phyloP scores from a whole-genome alignment of 2,329 filamentous ascomycete genomes.

The Lecanicillium sp. region DNA sequence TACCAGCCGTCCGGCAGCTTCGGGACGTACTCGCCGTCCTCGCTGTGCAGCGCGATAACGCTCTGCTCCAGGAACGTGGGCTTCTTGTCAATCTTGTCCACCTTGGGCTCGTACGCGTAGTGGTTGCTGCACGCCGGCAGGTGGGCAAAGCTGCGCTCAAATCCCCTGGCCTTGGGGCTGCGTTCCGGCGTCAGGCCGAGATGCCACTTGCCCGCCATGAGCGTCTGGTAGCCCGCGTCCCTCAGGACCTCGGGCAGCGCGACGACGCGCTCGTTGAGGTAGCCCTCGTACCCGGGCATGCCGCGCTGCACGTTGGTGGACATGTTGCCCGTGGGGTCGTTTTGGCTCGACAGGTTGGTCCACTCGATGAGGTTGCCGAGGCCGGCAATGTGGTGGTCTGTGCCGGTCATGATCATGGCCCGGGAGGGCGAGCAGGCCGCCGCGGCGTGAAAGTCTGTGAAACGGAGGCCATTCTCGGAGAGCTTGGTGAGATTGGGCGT shows the following conservation, averaged over 20 bases:
- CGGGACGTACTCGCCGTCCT: constrained; percentile 13
- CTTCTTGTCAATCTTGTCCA: constrained; percentile 27
- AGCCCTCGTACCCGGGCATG: constrained; percentile 55
- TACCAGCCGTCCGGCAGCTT: constrained; percentile 44
- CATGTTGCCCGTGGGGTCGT: constrained; percentile 7
- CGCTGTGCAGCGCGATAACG: constrained; percentile 22
- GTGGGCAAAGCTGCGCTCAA: constrained; percentile 51
- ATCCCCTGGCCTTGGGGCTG: constrained; percentile 48
- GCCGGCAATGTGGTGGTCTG: constrained; percentile 51
- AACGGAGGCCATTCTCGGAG: constrained; percentile 36
- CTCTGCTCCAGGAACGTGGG: constrained; percentile 14
- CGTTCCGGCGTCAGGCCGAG: constrained; percentile 50
- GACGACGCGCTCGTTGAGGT: constrained; percentile 52
- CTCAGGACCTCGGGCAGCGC: constrained; percentile 50
- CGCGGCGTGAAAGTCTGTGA: constrained; percentile 56
- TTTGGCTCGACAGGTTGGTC: constrained; percentile 1
- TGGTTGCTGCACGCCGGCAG: constrained; percentile 53
- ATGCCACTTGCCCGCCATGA: constrained; percentile 59
- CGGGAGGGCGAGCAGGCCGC: constrained; percentile 55
- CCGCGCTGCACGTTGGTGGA: constrained; percentile 37
- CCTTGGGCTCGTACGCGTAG: constrained; percentile 37
- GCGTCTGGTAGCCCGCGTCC: constrained; percentile 51
- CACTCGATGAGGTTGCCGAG: constrained; percentile 46
- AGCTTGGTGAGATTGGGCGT: constrained; percentile 52
- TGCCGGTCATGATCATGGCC: constrained; percentile 57